Evolutionary conservation across 1,284 basidiomycete species (phyloP), one percentile per base, ranked within the genome.

Genomic region (Macrocystidia cucumis): DNA sequence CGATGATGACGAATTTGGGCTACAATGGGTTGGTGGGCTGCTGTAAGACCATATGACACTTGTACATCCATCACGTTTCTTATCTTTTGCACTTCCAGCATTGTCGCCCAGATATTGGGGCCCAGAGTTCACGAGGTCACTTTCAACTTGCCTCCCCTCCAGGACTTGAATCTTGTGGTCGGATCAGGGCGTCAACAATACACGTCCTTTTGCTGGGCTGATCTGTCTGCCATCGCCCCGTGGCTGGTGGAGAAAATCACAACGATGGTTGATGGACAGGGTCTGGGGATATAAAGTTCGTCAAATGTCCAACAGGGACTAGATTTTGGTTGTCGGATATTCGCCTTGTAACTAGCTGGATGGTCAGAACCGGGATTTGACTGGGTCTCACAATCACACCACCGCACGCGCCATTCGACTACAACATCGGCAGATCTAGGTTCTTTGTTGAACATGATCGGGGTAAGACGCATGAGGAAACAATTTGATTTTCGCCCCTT

Each of bases 21-120:
- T 69, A 39, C 63, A 74, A 28, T 88, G 85, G 85, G 72, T 84
- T 6, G 85, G 85, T 12, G 64, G 72, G 12, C 49, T 87, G 45
- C 72, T 88, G 83, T 84, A 40, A 44, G 73, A 53, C 14, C 23
- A 7, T 25, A 24, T 22, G 11, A 25, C 14, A 23, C 24, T 12
- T 8, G 16, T 12, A 12, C 22, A 9, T 16, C 25, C 25, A 13
- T 13, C 17, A 2, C 12, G 12, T n/a, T 25, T 22, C 8, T 8
- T n/a, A 5, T 35, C 22, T 33, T 3, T n/a, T 22, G 20, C 30
- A 19, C 3, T 25, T 11, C 14, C 38, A 86, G 82, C 72, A 57
- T 87, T 21, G 69, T 73, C 6, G 73, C 73, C 3, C 84, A 87
- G 46, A 56, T 87, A 14, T 47, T 70, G 18, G 66, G 67, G 32